phyloP scores from a whole-genome alignment of 345 rosid species.

The Jatropha curcas region DNA sequence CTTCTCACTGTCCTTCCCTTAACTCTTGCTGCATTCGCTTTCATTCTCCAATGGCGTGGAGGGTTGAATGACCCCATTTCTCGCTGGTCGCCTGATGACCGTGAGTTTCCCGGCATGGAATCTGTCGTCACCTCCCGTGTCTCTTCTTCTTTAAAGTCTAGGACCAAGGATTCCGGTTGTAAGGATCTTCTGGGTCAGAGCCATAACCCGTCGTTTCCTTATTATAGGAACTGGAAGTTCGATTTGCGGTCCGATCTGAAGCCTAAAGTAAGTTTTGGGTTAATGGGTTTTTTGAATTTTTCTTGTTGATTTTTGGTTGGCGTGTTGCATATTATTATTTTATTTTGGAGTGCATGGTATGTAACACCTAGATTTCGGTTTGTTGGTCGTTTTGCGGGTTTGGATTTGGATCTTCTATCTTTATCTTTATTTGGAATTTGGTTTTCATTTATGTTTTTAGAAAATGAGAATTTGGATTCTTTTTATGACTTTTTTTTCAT shows the following conservation, averaged over 20 bases:
- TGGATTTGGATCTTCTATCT: not conserved
- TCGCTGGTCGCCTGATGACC: conserved; percentile 48
- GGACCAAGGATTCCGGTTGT: conserved; percentile 50
- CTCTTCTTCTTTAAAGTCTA: conserved; percentile 22
- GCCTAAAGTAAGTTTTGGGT: conserved; percentile 58
- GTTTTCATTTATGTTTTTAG: not conserved
- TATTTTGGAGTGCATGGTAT: too few species aligned
- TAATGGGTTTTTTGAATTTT: not conserved
- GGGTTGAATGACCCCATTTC: conserved; percentile 48
- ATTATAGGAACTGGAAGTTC: conserved; percentile 65
- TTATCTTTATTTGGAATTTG: too few species aligned
- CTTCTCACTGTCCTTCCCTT: conserved; percentile 57
- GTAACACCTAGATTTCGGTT: not conserved
- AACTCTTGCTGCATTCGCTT: conserved; percentile 60
- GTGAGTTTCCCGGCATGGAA: conserved; percentile 66
- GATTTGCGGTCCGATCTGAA: conserved; percentile 61
- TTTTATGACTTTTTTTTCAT: conserved; percentile 1
- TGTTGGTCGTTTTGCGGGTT: not conserved
- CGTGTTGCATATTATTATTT: too few species aligned
- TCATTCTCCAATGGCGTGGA: conserved; percentile 68
- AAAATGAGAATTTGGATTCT: not conserved
- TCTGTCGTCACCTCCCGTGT: not conserved
- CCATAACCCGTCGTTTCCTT: conserved; percentile 62
- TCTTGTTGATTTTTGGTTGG: not conserved
- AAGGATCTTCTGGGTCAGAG: conserved; percentile 57